Percentiles rank a stretch among this genome's conserved stretches.
Conservation (phyloP, 1,139 yeast species). For the Nadsonia commutata region DNA sequence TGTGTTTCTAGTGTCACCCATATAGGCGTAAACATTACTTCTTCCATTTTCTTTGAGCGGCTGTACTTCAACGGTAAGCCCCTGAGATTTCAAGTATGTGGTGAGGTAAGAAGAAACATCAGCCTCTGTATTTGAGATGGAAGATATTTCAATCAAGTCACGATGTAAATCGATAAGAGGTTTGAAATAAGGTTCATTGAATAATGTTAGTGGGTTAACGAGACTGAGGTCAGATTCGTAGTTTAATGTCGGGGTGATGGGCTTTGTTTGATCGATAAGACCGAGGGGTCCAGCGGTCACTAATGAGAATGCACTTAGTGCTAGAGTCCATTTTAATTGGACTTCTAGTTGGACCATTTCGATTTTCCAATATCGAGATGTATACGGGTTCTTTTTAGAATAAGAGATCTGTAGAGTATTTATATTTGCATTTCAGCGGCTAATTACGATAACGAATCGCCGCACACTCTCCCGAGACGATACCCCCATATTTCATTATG, state of each 20-base stretch:
- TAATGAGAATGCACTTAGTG: no score
- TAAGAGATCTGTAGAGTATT: no score
- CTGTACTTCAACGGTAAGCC: constrained; percentile 38
- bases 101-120: constrained; percentile 24
- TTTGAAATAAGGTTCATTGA: neutral
- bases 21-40: constrained; percentile 45
- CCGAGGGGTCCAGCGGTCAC: no score
- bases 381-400: no score
- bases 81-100: constrained; percentile 27
- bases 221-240: neutral
- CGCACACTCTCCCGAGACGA: no score
- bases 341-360: no score
- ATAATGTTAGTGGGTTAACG: neutral
- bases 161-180: constrained; percentile 22
- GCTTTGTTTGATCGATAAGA: no score
- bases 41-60: constrained; percentile 25
- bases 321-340: no score
- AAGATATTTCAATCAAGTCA: constrained; percentile 25
- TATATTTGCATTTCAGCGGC: no score
- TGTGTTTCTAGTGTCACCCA: constrained; percentile 32
- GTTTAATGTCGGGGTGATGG: neutral
- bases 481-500: no score
- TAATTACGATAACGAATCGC: no score
- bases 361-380: no score
- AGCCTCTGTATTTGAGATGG: constrained; percentile 26